Percentiles rank a stretch among this genome's conserved stretches.
Evolutionary conservation across 2,329 filamentous ascomycete species (phyloP).

Genomic region (Reticulascus tulasneorum): DNA sequence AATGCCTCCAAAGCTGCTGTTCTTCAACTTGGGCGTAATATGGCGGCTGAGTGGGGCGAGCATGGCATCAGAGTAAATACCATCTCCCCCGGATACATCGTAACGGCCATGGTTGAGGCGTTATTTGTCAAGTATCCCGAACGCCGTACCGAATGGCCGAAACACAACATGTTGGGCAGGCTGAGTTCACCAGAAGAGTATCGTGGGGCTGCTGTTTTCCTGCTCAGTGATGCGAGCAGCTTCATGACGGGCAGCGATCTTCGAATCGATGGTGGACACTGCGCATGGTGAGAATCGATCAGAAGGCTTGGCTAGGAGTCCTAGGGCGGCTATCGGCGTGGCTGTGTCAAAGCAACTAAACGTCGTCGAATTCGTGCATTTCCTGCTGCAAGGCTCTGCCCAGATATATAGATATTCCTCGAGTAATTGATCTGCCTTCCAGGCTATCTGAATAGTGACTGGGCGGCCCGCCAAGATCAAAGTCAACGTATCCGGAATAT

Average conservation of each 20-base stretch:
- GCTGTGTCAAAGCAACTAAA: too few species aligned
- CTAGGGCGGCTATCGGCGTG: too few species aligned
- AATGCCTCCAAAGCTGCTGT: constrained; percentile 75
- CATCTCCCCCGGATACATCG: constrained; percentile 75
- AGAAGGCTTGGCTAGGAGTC: too few species aligned
- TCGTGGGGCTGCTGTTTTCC: constrained; percentile 57
- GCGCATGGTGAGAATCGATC: constrained; percentile 52
- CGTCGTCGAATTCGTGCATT: too few species aligned
- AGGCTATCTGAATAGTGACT: too few species aligned
- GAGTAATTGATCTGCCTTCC: too few species aligned
- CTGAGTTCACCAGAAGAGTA: constrained; percentile 67
- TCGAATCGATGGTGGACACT: constrained; percentile 68
- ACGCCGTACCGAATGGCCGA: constrained; percentile 64
- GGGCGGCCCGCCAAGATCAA: too few species aligned
- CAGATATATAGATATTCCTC: too few species aligned
- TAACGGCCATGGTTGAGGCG: constrained; percentile 77
- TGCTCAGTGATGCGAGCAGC: constrained; percentile 34
- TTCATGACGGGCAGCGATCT: constrained; percentile 53
- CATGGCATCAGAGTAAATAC: constrained; percentile 77
- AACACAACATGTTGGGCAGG: constrained; percentile 77
- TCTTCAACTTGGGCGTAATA: constrained; percentile 65
- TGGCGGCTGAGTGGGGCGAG: constrained; percentile 69
- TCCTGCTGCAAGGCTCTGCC: too few species aligned
- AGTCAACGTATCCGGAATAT: too few species aligned
- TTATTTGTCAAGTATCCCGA: constrained; percentile 76